phyloP scores from a whole-genome alignment of 495 filamentous ascomycete genomes.

The Neurospora sp. region DNA sequence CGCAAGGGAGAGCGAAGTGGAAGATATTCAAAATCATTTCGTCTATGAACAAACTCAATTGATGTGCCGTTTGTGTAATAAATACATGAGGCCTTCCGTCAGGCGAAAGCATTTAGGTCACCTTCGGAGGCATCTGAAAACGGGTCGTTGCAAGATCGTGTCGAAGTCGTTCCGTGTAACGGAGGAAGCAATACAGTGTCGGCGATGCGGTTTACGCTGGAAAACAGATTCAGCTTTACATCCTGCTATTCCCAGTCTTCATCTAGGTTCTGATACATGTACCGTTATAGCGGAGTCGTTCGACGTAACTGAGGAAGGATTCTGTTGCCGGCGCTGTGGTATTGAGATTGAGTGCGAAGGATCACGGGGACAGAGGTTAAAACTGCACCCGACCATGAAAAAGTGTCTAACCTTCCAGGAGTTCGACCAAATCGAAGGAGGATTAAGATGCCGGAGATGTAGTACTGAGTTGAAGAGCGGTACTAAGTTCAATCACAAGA shows the following conservation, averaged over 20 bases:
- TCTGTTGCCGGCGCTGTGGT: neutral
- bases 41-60: neutral
- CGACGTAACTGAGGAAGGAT: neutral
- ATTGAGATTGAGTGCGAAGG: neutral
- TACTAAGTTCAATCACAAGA: neutral
- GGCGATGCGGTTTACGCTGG: neutral
- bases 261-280: neutral
- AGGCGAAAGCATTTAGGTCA: neutral
- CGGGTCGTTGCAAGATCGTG: neutral
- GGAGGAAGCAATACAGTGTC: neutral
- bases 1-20: neutral
- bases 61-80: neutral
- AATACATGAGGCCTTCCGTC: neutral
- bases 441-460: neutral
- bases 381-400: neutral
- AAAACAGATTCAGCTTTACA: neutral
- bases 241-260: fast-evolving
- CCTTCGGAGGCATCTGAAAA: neutral
- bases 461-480: neutral
- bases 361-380: too few species aligned
- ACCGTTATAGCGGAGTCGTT: neutral
- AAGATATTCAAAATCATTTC: neutral
- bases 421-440: neutral
- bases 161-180: neutral
- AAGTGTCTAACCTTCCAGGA: neutral